A percentile compares a stretch with the other conserved stretches of the same genome.
These are phyloP conservation scores for Berkeleyomyces basicola DNA, from an alignment of 2,329 filamentous ascomycete genomes.

Conservation along the genomic window DNA sequence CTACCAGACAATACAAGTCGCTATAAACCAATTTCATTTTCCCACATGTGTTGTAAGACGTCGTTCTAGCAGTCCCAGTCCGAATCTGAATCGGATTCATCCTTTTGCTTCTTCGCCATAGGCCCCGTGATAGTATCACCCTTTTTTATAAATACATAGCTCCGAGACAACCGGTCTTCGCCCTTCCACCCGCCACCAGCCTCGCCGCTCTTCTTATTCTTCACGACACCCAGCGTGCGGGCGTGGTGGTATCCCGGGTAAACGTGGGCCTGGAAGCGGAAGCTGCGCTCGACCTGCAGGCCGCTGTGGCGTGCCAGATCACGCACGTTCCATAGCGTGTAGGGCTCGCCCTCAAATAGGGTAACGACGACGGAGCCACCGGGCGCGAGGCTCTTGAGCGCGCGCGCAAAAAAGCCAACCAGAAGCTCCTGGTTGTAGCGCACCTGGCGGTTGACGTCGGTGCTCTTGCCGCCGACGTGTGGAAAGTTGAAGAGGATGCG, in stretches of 20 bases:
- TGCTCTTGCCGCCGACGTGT: conserved; percentile 81
- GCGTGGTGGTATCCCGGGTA: conserved; percentile 65
- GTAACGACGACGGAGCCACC: conserved; percentile 59
- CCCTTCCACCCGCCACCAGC: conserved; percentile 29
- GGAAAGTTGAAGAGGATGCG: conserved; percentile 92
- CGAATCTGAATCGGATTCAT: conserved; percentile 19
- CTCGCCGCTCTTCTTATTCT: conserved; percentile 27
- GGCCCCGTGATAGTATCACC: conserved; percentile 26
- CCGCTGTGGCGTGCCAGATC: conserved; percentile 70
- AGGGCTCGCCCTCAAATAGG: conserved; percentile 84
- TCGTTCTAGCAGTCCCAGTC: conserved; percentile 6
- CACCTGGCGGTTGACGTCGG: conserved; percentile 87
- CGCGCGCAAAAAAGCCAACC: conserved; percentile 47
- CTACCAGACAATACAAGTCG: not conserved
- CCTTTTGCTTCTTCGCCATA: conserved; percentile 20
- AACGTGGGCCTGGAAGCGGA: conserved; percentile 45
- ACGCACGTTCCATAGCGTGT: conserved; percentile 86
- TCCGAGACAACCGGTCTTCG: conserved; percentile 32
- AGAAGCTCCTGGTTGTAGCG: conserved; percentile 74
- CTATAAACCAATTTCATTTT: not conserved
- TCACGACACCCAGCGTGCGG: conserved; percentile 51
- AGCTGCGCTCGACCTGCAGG: conserved; percentile 52
- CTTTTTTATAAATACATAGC: conserved; percentile 45
- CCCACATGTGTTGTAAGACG: not conserved
- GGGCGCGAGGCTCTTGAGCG: conserved; percentile 27